A percentile compares a stretch with the other conserved stretches of the same genome.
Conservation (phyloP, 345 rosid species). For the Euphorbia lathyris region DNA sequence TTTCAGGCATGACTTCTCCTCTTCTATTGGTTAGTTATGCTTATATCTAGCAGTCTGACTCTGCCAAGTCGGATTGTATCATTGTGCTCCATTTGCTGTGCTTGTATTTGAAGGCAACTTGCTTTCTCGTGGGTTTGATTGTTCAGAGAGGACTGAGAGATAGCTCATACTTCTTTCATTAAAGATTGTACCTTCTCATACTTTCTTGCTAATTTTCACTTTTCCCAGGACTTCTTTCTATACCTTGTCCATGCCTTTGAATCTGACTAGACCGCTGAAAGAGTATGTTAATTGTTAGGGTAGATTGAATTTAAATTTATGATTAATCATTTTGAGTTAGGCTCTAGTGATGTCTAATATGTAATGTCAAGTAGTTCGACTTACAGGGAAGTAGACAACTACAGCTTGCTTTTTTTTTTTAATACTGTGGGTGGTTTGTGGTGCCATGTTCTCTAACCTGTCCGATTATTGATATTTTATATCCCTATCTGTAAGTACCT, state of each 20-base stretch:
- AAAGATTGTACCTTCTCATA: not conserved
- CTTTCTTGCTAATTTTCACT: not conserved
- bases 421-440: not conserved
- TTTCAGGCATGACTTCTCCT: slow-evolving; percentile 33
- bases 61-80: not conserved
- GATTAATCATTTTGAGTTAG: not conserved
- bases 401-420: not conserved
- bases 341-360: not conserved
- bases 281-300: not conserved
- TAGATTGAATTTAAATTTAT: not conserved
- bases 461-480: not conserved
- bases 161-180: not conserved
- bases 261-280: not conserved
- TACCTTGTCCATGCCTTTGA: not conserved
- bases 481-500: not conserved
- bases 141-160: slow-evolving; percentile 1
- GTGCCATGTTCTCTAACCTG: not conserved
- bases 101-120: slow-evolving; percentile 2
- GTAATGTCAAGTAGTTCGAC: not conserved
- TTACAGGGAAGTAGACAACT: not conserved
- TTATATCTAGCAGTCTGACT: slow-evolving; percentile 3
- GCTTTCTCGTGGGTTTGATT: not conserved
- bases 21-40: slow-evolving; percentile 7
- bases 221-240: not conserved
- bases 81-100: not conserved